Evolutionary conservation across 2,329 filamentous ascomycete species (phyloP).

Genomic region (Fusarium fracticaudum): DNA sequence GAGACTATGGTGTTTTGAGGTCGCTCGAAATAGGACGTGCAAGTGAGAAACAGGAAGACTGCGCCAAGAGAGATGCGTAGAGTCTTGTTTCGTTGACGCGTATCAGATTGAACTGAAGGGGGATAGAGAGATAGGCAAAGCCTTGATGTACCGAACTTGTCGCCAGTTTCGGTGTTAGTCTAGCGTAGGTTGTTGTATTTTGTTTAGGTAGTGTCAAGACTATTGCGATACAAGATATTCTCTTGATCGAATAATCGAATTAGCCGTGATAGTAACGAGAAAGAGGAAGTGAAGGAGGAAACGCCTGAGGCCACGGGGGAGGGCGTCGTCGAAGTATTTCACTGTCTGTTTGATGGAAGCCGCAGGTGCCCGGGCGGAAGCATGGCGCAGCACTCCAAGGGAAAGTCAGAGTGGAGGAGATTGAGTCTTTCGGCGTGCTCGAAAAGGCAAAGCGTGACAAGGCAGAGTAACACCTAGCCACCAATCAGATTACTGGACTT

Average conservation of each 20-base stretch:
- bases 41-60: conserved; percentile 11
- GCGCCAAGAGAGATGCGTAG: conserved; percentile 1
- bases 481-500: conserved; percentile 43
- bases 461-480: background rate
- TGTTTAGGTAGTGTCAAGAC: background rate
- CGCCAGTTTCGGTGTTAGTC: conserved; percentile 30
- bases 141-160: conserved; percentile 25
- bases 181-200: background rate
- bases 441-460: conserved; percentile 48
- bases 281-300: conserved; percentile 32
- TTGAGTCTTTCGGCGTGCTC: conserved; percentile 58
- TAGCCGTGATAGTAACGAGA: conserved; percentile 16
- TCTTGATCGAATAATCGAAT: conserved; percentile 7
- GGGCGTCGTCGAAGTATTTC: conserved; percentile 51
- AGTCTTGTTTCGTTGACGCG: conserved; percentile 19
- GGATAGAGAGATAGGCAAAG: conserved; percentile 18
- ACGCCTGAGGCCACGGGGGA: conserved; percentile 47
- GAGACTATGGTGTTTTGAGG: conserved; percentile 18
- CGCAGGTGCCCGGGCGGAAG: conserved; percentile 25
- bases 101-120: conserved; percentile 12
- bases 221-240: background rate
- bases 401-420: conserved; percentile 38
- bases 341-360: conserved; percentile 40
- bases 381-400: conserved; percentile 44
- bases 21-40: conserved; percentile 15